Base-by-base conservation (phyloP, 768 basidiomycete species). In the Calocybe indica region DNA sequence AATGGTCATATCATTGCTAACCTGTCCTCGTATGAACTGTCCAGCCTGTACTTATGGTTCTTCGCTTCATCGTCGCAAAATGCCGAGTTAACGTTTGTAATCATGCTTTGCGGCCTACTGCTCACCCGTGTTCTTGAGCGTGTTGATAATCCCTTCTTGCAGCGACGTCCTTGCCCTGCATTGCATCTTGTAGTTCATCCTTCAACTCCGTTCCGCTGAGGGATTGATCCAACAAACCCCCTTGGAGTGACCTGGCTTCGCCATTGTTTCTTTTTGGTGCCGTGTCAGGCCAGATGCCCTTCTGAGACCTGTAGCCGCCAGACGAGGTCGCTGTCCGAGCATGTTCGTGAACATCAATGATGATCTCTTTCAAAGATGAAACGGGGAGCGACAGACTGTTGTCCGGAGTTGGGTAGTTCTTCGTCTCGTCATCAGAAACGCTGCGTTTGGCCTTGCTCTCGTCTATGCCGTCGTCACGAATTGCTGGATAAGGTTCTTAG, bases 281-380 rank as follows among this genome's bases (percentile, higher is more conserved):
- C 30, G 52, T 57, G 34, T 58, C 49, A 4, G 60, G 58, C 62
- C 62, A 62, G 6, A 63, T 53, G 36, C 59, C 58, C 31, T 43
- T 32, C 10, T 57, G 15, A 4, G 56, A 52, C 35, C 59, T 55
- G 38, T 60, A 63, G 6, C 62, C 62, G 1, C 60, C 62, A 34
- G 56, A 58, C 3, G 62, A 53, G 9, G 59, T 60, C 12, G 58
- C 60, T 61, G 33, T 45, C 28, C 15, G 43, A 22, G 4, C 22
- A 4, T 22, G 22, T 22, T 22, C 22, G 22, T 4, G 22, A 1
- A 22, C 4, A 4, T 22, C 22, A 22, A 30, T 2, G 4, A n/a
- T 31, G 12, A 13, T 13, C 7, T n/a, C 7, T 5, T 10, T 31
- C 7, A 10, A 10, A 36, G 14, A 30, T n/a, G 31, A 1, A 13